Evolutionary conservation across 2,329 filamentous ascomycete genomes (phyloP).

Genomic region (Penicillium sp.): DNA sequence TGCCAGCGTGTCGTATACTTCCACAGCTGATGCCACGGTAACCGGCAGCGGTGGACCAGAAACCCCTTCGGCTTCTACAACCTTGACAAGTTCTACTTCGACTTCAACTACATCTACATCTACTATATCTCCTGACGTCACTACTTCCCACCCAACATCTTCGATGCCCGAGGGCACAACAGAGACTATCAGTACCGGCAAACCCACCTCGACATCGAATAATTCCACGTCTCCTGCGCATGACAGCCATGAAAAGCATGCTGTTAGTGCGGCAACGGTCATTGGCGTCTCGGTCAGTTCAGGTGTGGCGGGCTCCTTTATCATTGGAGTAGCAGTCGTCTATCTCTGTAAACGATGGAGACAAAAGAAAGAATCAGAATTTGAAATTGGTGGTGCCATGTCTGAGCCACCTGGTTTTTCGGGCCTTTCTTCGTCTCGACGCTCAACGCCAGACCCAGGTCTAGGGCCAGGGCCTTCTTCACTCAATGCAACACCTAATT

Average conservation of each 20-base stretch:
- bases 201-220: conserved; percentile 3
- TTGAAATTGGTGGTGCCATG: conserved; percentile 43
- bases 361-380: conserved; percentile 29
- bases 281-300: conserved; percentile 40
- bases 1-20: conserved; percentile 13
- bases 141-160: conserved; percentile 18
- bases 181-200: conserved; percentile 6
- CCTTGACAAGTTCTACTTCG: neutral
- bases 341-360: conserved; percentile 32
- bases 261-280: conserved; percentile 30
- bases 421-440: conserved; percentile 21
- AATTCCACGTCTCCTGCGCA: conserved; percentile 6
- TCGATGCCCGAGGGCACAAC: neutral
- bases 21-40: conserved; percentile 4
- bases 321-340: conserved; percentile 34
- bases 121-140: conserved; percentile 14
- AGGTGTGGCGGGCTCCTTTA: conserved; percentile 35
- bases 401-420: conserved; percentile 36
- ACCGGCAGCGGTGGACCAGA: conserved; percentile 5
- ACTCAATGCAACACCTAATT: conserved; percentile 5
- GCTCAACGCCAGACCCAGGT: conserved; percentile 20
- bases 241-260: conserved; percentile 1
- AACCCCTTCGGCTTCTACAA: too few relatives aligned
- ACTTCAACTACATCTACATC: conserved; percentile 15
- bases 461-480: conserved; percentile 7